phyloP scores from a whole-genome alignment of 768 basidiomycete species.

The Phanerochaete sordida region DNA sequence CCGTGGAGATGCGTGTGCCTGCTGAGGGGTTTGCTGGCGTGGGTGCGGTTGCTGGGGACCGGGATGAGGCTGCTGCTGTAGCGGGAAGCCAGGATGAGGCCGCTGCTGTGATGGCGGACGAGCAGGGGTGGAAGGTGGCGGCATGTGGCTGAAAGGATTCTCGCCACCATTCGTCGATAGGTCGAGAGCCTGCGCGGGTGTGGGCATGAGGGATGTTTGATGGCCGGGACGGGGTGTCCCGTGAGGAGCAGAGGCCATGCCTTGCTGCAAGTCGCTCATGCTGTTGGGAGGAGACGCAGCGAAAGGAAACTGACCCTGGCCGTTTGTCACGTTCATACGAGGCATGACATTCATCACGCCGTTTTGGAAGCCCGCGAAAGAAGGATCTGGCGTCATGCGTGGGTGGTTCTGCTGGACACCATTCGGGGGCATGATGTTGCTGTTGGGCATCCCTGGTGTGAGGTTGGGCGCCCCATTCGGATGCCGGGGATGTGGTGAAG shows the following conservation, averaged over 20 bases:
- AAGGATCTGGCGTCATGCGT: slow-evolving; percentile 40
- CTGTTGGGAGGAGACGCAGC: slow-evolving; percentile 41
- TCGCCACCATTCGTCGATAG: slow-evolving; percentile 36
- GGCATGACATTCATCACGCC: slow-evolving; percentile 13
- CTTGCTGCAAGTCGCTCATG: slow-evolving; percentile 41
- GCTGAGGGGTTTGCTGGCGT: slow-evolving; percentile 24
- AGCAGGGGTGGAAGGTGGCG: slow-evolving; percentile 6
- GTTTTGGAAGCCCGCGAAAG: slow-evolving; percentile 11
- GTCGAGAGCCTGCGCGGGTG: slow-evolving; percentile 63
- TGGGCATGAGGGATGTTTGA: slow-evolving; percentile 45
- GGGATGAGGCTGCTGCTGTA: slow-evolving; percentile 28
- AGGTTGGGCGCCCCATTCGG: slow-evolving; percentile 35
- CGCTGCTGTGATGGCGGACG: slow-evolving; percentile 33
- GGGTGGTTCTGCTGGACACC: slow-evolving; percentile 37
- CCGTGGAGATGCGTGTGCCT: slow-evolving; percentile 37
- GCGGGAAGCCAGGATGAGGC: slow-evolving; percentile 38
- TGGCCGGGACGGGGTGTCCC: slow-evolving; percentile 35
- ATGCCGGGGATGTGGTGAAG: slow-evolving; percentile 41
- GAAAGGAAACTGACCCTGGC: slow-evolving; percentile 31
- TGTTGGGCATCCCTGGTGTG: slow-evolving; percentile 14
- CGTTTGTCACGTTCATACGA: slow-evolving; percentile 12
- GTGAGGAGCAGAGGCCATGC: slow-evolving; percentile 33
- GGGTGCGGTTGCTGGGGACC: slow-evolving; percentile 28
- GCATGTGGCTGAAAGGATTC: slow-evolving; percentile 10
- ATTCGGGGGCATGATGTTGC: slow-evolving; percentile 27